A percentile compares a stretch with the other conserved stretches of the same genome.
These are phyloP conservation scores for Phialophora macrospora DNA, from an alignment of 2,329 filamentous ascomycete genomes.

Conservation along the genomic window DNA sequence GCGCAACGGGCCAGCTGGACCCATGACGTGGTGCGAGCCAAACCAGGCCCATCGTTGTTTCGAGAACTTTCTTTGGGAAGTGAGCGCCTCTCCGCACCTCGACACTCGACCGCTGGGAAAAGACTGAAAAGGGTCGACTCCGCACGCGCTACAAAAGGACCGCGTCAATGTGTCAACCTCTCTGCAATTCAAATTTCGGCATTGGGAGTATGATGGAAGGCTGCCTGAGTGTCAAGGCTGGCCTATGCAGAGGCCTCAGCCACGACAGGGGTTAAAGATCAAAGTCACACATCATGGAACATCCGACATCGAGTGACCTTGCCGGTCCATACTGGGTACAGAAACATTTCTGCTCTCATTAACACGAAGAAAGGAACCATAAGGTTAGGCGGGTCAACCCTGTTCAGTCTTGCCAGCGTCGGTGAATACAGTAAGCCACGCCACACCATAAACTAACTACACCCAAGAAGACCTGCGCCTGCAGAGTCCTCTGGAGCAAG, in stretches of 20 bases:
- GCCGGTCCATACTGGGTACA: too few relatives aligned
- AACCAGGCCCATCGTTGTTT: neutral
- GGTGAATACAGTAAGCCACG: slow-evolving; percentile 8
- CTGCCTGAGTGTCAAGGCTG: too few relatives aligned
- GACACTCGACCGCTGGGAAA: neutral
- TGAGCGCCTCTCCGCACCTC: neutral
- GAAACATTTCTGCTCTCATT: neutral
- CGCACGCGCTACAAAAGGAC: too few relatives aligned
- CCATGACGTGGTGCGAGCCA: slow-evolving; percentile 1
- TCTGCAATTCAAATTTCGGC: too few relatives aligned
- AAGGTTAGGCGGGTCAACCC: neutral
- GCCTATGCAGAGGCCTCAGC: too few relatives aligned
- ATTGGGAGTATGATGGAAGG: too few relatives aligned
- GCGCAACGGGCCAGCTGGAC: neutral
- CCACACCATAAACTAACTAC: slow-evolving; percentile 4
- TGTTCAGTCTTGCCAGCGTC: neutral
- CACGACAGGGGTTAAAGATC: too few relatives aligned
- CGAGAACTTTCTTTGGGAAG: slow-evolving; percentile 4
- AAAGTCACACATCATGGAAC: too few relatives aligned
- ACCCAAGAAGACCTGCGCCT: neutral
- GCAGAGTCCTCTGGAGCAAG: too few relatives aligned
- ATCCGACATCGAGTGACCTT: neutral
- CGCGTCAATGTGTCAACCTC: neutral
- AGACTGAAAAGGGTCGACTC: neutral
- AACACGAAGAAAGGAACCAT: neutral